Evolutionary conservation across 371 early-diverging fungal species (phyloP), one percentile per base, ranked within the genome.

Genomic region (Syncephalis fuscata): DNA sequence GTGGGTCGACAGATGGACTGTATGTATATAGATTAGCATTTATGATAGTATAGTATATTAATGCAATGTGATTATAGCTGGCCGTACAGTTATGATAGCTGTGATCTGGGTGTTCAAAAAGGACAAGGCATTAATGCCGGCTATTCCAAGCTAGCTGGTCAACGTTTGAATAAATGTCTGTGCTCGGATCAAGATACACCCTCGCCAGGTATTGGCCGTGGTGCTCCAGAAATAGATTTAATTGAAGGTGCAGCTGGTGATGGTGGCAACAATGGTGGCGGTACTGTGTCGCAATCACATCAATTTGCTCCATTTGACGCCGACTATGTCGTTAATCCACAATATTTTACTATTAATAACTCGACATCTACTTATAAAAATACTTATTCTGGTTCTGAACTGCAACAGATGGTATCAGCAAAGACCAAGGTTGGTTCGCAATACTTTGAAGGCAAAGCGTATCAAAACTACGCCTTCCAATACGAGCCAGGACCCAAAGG

Each of bases 171-270:
- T 48, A 64, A 66, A 39, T 74, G 69, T 43, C 66, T 67, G 24
- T 71, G 74, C 49, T 42, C 50, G 16, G 49, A 45, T 36, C 36
- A 44, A 64, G 70, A 68, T 53, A 69, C 66, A 44, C 71, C 74
- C 2, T 63, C 54, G 22, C 65, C 68, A 0, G 70, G 74, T n/a
- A 55, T 51, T 16, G 73, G 74, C 10, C 64, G 74, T 17, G 70
- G 76, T 9, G 73, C 70, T 4, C 74, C 73, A n/a, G 68, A 73
- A 42, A 73, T 74, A 19, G 73, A 69, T 46, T 50, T 74, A 21
- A 57, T 68, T 39, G 75, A 74, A 49, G 71, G 64, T 21, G 41
- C 41, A 3, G 32, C 32, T 11, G 11, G 11, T 7, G 32, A 32
- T 32, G 41, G 41, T 41, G 21, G 16, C 15, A 21, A 41, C n/a